Conservation (phyloP, 2,329 filamentous ascomycete species). For the Curvularia spicifera region DNA sequence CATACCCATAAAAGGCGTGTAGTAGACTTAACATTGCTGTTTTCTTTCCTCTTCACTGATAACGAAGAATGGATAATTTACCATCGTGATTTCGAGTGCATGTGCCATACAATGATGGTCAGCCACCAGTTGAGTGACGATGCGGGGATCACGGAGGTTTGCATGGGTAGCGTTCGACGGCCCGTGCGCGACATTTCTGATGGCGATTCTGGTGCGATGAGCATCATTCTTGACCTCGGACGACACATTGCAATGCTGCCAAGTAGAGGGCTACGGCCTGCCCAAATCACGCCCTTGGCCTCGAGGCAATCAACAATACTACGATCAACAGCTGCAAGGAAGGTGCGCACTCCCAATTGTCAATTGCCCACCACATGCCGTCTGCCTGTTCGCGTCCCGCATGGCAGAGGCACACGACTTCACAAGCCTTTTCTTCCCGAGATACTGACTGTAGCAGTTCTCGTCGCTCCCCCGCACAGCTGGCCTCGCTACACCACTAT, state of each 20-base stretch:
- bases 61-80: conserved; percentile 20
- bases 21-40: conserved; percentile 15
- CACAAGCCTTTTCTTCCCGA: not conserved
- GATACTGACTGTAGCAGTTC: conserved; percentile 35
- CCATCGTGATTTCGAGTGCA: not conserved
- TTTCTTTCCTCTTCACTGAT: conserved; percentile 4
- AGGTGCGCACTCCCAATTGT: conserved; percentile 37
- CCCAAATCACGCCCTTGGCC: conserved; percentile 33
- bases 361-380: conserved; percentile 5
- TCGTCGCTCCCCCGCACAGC: conserved; percentile 40
- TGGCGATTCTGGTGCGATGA: conserved; percentile 20
- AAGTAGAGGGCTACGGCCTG: conserved; percentile 55
- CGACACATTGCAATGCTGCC: conserved; percentile 54
- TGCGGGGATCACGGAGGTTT: conserved; percentile 24
- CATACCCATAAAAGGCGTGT: conserved; percentile 32
- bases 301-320: conserved; percentile 31
- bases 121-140: not conserved
- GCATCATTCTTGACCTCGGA: conserved; percentile 28
- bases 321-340: conserved; percentile 37
- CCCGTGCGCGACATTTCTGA: conserved; percentile 28
- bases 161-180: conserved; percentile 3
- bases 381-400: conserved; percentile 18
- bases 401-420: conserved; percentile 6
- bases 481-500: conserved; percentile 26
- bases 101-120: not conserved